phyloP scores from a whole-genome alignment of 2,329 filamentous ascomycete species.

The Ophiocordyceps camponoti-leonardi region DNA sequence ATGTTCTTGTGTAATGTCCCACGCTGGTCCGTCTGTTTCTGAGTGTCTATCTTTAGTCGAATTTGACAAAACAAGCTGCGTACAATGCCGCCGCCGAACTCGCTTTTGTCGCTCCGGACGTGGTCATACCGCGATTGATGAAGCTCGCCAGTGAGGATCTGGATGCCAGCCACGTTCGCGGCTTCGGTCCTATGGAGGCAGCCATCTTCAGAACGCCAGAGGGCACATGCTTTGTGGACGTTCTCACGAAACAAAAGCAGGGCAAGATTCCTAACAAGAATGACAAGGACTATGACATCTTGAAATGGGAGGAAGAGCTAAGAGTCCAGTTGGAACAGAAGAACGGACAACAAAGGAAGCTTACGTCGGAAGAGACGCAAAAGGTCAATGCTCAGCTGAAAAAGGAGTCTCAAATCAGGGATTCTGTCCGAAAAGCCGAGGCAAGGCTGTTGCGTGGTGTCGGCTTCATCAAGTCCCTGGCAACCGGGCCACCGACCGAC shows the following conservation, averaged over 20 bases:
- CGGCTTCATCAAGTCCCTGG: conserved; percentile 68
- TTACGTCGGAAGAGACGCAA: conserved; percentile 71
- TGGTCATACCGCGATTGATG: conserved; percentile 60
- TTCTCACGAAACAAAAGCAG: conserved; percentile 67
- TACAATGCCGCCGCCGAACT: conserved; percentile 78
- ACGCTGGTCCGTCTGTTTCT: background rate
- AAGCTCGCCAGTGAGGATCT: conserved; percentile 60
- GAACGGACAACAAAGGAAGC: conserved; percentile 79
- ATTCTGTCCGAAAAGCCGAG: conserved; percentile 51
- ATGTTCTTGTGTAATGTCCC: background rate
- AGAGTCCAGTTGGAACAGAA: conserved; percentile 78
- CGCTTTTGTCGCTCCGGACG: conserved; percentile 79
- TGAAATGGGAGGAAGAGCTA: conserved; percentile 95
- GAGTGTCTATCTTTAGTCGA: conserved; percentile 8
- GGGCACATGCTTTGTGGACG: conserved; percentile 76
- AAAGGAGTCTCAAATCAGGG: conserved; percentile 69
- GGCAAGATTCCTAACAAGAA: conserved; percentile 65
- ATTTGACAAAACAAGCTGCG: conserved; percentile 46
- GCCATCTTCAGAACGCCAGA: conserved; percentile 86
- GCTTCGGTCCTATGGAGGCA: conserved; percentile 71
- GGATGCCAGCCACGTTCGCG: conserved; percentile 47
- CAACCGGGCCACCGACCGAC: conserved; percentile 77
- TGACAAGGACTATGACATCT: conserved; percentile 82
- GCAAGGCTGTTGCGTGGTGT: conserved; percentile 64
- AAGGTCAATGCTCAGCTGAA: conserved; percentile 84